Conservation (phyloP, 805 yeast species). For the Candida germanica region DNA sequence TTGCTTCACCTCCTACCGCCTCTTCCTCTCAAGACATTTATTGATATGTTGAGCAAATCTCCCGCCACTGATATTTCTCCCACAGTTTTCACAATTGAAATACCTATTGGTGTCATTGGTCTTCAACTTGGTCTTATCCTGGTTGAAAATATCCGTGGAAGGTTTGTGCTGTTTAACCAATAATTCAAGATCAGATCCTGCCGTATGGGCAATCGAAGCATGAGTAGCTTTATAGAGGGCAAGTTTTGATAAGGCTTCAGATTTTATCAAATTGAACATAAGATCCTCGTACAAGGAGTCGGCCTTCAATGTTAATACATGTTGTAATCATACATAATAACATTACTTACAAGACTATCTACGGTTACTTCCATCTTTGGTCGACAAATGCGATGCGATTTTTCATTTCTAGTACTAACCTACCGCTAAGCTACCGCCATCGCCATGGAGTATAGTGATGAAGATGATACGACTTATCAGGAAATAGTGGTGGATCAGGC, state of each 20-base stretch:
- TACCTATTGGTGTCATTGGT: slow-evolving; percentile 51
- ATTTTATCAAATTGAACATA: slow-evolving; percentile 29
- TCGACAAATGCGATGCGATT: slow-evolving; percentile 5
- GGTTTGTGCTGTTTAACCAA: slow-evolving; percentile 15
- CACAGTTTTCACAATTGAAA: slow-evolving; percentile 78
- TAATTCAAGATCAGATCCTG: slow-evolving; percentile 12
- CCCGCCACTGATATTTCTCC: slow-evolving; percentile 82
- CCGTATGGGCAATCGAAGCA: slow-evolving; percentile 14
- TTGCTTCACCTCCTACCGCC: slow-evolving; percentile 15
- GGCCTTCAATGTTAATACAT: slow-evolving; percentile 26
- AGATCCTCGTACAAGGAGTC: slow-evolving; percentile 36
- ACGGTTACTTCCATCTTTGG: slow-evolving; percentile 10
- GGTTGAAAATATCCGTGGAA: slow-evolving; percentile 47
- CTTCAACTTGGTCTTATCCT: slow-evolving; percentile 44
- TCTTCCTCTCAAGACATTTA: slow-evolving; percentile 78
- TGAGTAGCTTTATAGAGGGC: slow-evolving; percentile 21
- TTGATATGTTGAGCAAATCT: slow-evolving; percentile 92
- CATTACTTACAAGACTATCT: slow-evolving; percentile 13
- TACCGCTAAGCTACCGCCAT: not conserved
- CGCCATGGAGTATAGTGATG: too few relatives aligned
- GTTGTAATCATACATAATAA: not conserved
- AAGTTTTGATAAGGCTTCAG: slow-evolving; percentile 24
- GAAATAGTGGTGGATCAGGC: slow-evolving; percentile 11
- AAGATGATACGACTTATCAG: slow-evolving; percentile 2
- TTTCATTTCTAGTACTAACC: not conserved